phyloP scores from a whole-genome alignment of 257 asterid species.

The Scutellaria minor region DNA sequence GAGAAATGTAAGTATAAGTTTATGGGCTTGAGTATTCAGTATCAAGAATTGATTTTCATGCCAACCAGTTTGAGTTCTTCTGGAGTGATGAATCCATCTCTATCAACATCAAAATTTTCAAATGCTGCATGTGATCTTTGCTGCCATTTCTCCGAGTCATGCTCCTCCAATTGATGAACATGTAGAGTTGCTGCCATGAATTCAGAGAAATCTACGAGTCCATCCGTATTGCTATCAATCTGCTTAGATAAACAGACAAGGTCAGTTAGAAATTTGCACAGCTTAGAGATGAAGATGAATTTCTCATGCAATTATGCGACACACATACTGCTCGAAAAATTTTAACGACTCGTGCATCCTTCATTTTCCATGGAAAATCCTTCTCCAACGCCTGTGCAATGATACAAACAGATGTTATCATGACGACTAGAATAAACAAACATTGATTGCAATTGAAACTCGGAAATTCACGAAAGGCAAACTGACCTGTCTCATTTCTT shows the following conservation, averaged over 20 bases:
- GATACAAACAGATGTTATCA: conserved; percentile 5
- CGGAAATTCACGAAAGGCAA: conserved; percentile 5
- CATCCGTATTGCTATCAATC: conserved; percentile 96
- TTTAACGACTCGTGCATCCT: conserved; percentile 89
- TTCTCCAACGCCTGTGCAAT: conserved; percentile 82
- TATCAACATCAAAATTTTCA: conserved; percentile 88
- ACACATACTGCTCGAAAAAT: conserved; percentile 92
- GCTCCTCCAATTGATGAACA: conserved; percentile 94
- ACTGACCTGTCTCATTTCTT: conserved; percentile 96
- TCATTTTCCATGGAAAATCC: conserved; percentile 98
- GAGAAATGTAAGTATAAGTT: background rate
- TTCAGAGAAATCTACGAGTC: conserved; percentile 93
- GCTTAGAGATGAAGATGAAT: background rate
- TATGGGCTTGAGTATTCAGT: background rate
- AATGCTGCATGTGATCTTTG: conserved; percentile 84
- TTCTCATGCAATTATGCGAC: background rate
- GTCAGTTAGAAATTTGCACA: conserved; percentile 3
- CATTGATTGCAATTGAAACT: background rate
- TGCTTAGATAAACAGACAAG: conserved; percentile 43
- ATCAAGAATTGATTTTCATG: background rate
- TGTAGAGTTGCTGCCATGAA: conserved; percentile 96
- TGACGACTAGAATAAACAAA: conserved; percentile 9
- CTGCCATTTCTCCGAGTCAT: conserved; percentile 80
- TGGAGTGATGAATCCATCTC: conserved; percentile 89
- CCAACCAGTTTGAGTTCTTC: conserved; percentile 93